A percentile compares a stretch with the other conserved stretches of the same genome.
phyloP scores from a whole-genome alignment of 768 basidiomycete species.

The Cystobasidium ongulense region DNA sequence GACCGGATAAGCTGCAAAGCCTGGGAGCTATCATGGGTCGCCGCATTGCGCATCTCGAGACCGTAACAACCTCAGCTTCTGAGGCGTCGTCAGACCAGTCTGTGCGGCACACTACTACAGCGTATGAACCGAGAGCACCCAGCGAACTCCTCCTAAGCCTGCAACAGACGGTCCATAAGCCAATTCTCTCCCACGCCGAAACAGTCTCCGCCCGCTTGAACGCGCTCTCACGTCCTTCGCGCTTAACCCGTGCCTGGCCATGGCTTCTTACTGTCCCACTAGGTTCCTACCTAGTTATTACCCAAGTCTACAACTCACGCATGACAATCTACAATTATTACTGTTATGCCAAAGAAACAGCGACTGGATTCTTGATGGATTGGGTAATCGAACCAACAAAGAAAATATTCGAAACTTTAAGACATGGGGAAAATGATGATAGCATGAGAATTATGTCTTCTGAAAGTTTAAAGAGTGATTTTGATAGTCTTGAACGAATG shows the following conservation, averaged over 20 bases:
- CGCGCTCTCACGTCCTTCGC: constrained; percentile 60
- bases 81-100: neutral
- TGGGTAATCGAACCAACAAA: constrained; percentile 83
- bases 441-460: constrained; percentile 60
- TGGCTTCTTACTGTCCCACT: constrained; percentile 69
- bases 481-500: constrained; percentile 88
- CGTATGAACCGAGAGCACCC: constrained; percentile 8
- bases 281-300: constrained; percentile 52
- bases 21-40: constrained; percentile 43
- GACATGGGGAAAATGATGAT: constrained; percentile 56
- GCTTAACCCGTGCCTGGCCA: constrained; percentile 69
- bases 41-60: neutral
- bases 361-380: constrained; percentile 62
- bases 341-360: constrained; percentile 59
- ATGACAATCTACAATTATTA: constrained; percentile 55
- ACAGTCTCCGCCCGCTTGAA: constrained; percentile 43
- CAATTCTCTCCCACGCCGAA: constrained; percentile 44
- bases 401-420: constrained; percentile 71
- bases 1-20: constrained; percentile 2
- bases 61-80: neutral
- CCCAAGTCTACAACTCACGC: constrained; percentile 56
- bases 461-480: constrained; percentile 74
- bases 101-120: constrained; percentile 27
- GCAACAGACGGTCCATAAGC: constrained; percentile 8
- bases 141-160: constrained; percentile 27